Percentiles rank a stretch among this genome's conserved stretches.
These are phyloP conservation scores for Irpex lacteus DNA, from an alignment of 1,284 basidiomycete genomes.

Conservation along the genomic window DNA sequence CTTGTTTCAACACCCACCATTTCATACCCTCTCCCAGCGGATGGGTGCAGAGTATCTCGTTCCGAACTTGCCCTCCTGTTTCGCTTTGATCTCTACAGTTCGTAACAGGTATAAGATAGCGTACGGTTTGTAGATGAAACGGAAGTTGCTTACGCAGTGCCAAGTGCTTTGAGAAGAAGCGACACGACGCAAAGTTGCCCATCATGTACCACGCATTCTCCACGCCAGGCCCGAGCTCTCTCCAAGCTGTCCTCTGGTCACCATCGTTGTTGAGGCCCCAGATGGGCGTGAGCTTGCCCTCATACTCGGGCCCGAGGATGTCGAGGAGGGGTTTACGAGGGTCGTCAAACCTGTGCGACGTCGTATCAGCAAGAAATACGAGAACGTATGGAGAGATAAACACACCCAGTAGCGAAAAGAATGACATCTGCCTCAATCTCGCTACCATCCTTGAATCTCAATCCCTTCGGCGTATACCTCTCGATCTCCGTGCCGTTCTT, in stretches of 20 bases:
- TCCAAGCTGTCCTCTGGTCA: constrained; percentile 50
- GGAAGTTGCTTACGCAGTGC: constrained; percentile 48
- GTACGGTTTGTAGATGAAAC: background rate
- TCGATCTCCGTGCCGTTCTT: constrained; percentile 61
- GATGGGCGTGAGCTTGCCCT: constrained; percentile 41
- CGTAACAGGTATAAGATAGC: background rate
- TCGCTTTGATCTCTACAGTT: constrained; percentile 53
- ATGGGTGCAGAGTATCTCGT: constrained; percentile 34
- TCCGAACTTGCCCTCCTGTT: constrained; percentile 50
- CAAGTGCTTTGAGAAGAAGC: constrained; percentile 57
- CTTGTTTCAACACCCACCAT: background rate
- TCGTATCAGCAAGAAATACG: background rate
- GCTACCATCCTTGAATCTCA: constrained; percentile 66
- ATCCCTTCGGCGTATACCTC: constrained; percentile 49
- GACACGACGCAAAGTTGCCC: constrained; percentile 52
- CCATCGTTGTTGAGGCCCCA: constrained; percentile 62
- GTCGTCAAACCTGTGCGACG: constrained; percentile 36
- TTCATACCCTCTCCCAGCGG: background rate
- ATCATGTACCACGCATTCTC: constrained; percentile 57
- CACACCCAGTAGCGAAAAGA: constrained; percentile 63
- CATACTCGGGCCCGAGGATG: constrained; percentile 49
- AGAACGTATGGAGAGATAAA: constrained; percentile 3
- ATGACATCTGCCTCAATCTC: constrained; percentile 67
- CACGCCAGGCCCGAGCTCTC: constrained; percentile 42
- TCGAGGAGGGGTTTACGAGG: constrained; percentile 36